phyloP scores from a whole-genome alignment of 371 early-diverging fungal species.

The Nosema bombycis region DNA sequence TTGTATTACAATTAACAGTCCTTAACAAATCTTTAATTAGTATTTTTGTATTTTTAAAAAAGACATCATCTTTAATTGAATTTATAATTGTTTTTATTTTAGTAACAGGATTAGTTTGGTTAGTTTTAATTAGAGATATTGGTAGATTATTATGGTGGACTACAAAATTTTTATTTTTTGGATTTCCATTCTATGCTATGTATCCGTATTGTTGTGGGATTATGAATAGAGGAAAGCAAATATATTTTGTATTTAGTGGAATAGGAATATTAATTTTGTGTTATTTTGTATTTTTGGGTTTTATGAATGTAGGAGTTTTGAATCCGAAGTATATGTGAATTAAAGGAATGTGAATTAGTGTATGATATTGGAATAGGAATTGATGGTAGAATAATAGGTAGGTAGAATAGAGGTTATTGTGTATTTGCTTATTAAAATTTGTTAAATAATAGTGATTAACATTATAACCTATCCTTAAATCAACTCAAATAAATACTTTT shows the following conservation, averaged over 20 bases:
- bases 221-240: background rate
- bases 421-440: no score
- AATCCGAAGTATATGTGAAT: background rate
- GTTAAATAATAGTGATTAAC: no score
- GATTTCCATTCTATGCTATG: slow-evolving; percentile 23
- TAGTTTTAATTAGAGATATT: background rate
- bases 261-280: background rate
- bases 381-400: no score
- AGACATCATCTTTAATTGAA: background rate
- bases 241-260: background rate
- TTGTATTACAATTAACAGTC: background rate
- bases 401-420: no score
- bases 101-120: background rate
- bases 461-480: no score
- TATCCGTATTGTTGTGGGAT: background rate
- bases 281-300: background rate
- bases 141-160: slow-evolving; percentile 10
- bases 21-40: slow-evolving; percentile 3
- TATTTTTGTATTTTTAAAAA: background rate
- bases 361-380: no score
- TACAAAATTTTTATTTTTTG: slow-evolving; percentile 5
- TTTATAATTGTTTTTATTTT: background rate
- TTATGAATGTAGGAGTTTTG: background rate
- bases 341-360: background rate
- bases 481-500: no score